phyloP scores from a whole-genome alignment of 176 grass and related monocot species.

The Sorghum bicolor region DNA sequence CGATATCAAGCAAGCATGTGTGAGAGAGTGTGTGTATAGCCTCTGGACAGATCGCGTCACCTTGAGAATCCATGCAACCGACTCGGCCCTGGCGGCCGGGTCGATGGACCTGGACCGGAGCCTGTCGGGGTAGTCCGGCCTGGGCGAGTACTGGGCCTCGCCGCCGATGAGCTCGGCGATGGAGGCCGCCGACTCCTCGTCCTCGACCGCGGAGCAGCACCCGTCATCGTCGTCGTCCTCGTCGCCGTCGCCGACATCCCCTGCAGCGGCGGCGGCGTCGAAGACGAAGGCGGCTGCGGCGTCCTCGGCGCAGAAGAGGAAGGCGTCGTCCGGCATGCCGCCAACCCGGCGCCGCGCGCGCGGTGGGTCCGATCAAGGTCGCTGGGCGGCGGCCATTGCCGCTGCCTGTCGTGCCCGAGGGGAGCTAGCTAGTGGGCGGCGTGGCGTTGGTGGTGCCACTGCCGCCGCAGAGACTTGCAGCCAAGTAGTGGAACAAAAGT shows the following conservation, averaged over 20 bases:
- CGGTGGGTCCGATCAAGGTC: conserved; percentile 20
- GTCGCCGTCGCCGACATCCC: neutral
- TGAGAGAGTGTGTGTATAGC: neutral
- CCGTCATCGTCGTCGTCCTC: conserved; percentile 9
- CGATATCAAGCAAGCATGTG: neutral
- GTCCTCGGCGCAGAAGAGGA: conserved; percentile 79
- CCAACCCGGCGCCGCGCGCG: neutral
- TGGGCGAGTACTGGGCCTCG: conserved; percentile 60
- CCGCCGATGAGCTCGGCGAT: conserved; percentile 62
- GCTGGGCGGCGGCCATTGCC: conserved; percentile 40
- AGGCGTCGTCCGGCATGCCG: conserved; percentile 56
- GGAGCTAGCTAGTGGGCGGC: neutral
- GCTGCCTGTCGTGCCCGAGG: neutral
- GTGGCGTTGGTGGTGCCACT: neutral
- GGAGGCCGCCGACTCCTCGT: conserved; percentile 29
- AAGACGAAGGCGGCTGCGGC: conserved; percentile 42
- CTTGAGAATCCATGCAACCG: conserved; percentile 90
- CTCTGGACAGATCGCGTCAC: conserved; percentile 19
- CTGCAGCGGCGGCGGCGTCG: neutral
- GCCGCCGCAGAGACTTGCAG: neutral
- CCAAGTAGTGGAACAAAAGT: conserved; percentile 15
- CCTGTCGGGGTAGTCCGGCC: conserved; percentile 60
- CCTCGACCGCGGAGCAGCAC: conserved; percentile 31
- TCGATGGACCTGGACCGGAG: conserved; percentile 73
- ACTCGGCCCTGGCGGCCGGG: conserved; percentile 58